Evolutionary conservation across 1,284 basidiomycete species (phyloP), one percentile per base, ranked within the genome.

Genomic region (Ganoderma resinaceum): DNA sequence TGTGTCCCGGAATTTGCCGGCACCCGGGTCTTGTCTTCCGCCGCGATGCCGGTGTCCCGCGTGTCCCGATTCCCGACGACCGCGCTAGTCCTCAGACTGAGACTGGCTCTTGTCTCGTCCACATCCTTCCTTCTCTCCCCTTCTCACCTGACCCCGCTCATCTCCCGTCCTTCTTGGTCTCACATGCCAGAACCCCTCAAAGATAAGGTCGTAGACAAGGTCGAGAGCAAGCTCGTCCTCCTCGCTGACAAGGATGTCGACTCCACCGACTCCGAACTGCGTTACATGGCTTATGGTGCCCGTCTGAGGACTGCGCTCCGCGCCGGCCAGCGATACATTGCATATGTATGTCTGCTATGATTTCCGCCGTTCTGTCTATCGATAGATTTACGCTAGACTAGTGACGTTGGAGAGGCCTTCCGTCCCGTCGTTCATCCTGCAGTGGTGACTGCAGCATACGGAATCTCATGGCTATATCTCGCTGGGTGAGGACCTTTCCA

Each of bases 341-440:
- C 93, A 69, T 95, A 95, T 85, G 92, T 94, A 82, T 71, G 88
- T 82, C 65, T 69, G 46, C 55, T 53, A 63, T 42, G n/a, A 29
- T 69, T 53, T 46, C 53, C 67, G 43, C 35, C 67, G 59, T 68
- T 63, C 61, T 68, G 70, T 53, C 46, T 65, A 75, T 74, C 67
- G 74, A 71, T 74, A 73, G 74, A 74, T 76, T 73, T 62, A 76
- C 75, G 77, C 73, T 81, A 91, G 87, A 95, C 94, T 29, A 94
- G 92, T 81, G 96, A 98, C 77, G 83, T 98, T 40, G 96, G 96
- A 67, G 96, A 98, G 81, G 94, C 95, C 0, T 96, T 98, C 81
- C 86, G 96, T 37, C 96, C 96, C 1, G 88, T 97, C 46, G 93
- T 97, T 3, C 88, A 88, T 20, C 94, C 95, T 0, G 87, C 82